phyloP scores from a whole-genome alignment of 2,329 filamentous ascomycete species.

The Fusarium pseudograminearum region DNA sequence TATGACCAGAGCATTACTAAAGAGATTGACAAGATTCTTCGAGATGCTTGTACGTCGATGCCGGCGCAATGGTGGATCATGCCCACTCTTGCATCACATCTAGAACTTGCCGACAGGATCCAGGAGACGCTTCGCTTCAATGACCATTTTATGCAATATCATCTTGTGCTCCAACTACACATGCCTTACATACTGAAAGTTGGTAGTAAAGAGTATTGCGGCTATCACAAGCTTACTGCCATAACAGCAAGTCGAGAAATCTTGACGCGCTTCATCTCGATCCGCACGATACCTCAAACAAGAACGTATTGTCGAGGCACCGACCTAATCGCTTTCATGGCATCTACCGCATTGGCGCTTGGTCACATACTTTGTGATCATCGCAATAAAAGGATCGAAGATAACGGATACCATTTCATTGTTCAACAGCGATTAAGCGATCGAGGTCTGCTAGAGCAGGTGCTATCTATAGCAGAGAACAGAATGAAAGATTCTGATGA shows the following conservation, averaged over 20 bases:
- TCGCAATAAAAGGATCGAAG: constrained; percentile 32
- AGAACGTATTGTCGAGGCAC: constrained; percentile 59
- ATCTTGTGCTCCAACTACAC: constrained; percentile 64
- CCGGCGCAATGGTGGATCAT: constrained; percentile 62
- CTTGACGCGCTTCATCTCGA: constrained; percentile 59
- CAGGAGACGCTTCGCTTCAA: constrained; percentile 53
- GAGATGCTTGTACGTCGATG: constrained; percentile 56
- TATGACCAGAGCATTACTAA: constrained; percentile 51
- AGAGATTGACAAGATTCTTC: constrained; percentile 61
- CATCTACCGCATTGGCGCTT: constrained; percentile 61
- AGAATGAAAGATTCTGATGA: constrained; percentile 53
- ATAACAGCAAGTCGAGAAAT: constrained; percentile 63
- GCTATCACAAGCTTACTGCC: constrained; percentile 60
- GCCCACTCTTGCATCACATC: constrained; percentile 39
- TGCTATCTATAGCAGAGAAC: constrained; percentile 53
- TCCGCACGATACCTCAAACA: constrained; percentile 56
- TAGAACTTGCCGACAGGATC: constrained; percentile 33
- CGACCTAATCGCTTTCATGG: constrained; percentile 64
- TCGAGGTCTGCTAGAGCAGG: constrained; percentile 55
- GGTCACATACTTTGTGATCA: constrained; percentile 57
- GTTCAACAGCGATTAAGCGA: constrained; percentile 57
- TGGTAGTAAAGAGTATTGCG: constrained; percentile 52
- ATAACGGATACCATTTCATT: constrained; percentile 48
- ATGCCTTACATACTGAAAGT: constrained; percentile 64
- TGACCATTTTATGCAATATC: constrained; percentile 63